A percentile compares a stretch with the other conserved stretches of the same genome.
Evolutionary conservation across 2,329 filamentous ascomycete species (phyloP).

Genomic region (Sclerotinia trifoliorum): DNA sequence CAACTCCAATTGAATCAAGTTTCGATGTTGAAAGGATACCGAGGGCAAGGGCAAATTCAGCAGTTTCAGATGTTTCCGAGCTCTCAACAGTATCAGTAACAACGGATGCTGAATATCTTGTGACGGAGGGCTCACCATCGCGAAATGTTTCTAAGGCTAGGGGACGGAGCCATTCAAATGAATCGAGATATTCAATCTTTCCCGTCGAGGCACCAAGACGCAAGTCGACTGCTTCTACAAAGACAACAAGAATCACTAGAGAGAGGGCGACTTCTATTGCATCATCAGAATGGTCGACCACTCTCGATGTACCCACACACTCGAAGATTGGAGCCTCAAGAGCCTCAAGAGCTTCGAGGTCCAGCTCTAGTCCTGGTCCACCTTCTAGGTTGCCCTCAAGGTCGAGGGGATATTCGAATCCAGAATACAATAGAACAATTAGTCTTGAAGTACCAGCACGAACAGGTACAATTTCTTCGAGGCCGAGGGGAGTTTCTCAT

Average conservation of each 20-base stretch:
- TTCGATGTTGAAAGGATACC: constrained; percentile 13
- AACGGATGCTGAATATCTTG: background rate
- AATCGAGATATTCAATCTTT: constrained; percentile 19
- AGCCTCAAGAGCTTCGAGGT: background rate
- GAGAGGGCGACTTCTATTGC: constrained; percentile 8
- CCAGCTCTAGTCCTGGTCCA: background rate
- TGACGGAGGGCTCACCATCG: background rate
- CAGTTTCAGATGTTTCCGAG: background rate
- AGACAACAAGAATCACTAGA: constrained; percentile 4
- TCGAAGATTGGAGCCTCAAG: background rate
- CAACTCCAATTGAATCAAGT: constrained; percentile 12
- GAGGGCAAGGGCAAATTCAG: constrained; percentile 10
- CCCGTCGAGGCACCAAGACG: constrained; percentile 8
- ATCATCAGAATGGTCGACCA: constrained; percentile 13
- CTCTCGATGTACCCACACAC: constrained; percentile 5
- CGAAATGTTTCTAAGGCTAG: background rate
- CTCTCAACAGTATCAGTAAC: background rate
- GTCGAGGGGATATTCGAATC: constrained; percentile 4
- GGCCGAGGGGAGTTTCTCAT: constrained; percentile 13
- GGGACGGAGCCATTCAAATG: constrained; percentile 9
- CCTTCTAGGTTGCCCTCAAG: background rate
- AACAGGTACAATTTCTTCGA: background rate
- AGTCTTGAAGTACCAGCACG: background rate
- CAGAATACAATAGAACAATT: background rate
- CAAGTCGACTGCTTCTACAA: constrained; percentile 9